These are phyloP conservation scores for Inga leiocalycina DNA, from an alignment of 306 rosid genomes.

Conservation along the genomic window DNA sequence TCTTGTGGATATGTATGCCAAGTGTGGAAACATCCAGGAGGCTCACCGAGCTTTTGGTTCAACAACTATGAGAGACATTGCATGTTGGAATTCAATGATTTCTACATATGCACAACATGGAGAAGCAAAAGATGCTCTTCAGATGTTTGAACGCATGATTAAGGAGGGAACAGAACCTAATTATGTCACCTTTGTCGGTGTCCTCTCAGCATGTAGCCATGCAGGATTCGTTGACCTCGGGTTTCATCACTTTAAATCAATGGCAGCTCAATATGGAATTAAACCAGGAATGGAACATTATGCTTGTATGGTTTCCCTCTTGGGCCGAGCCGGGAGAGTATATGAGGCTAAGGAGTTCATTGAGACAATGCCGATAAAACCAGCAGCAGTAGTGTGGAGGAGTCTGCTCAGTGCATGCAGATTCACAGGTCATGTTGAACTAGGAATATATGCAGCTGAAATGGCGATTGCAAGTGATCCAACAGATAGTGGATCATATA, in stretches of 20 bases:
- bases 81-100: constrained; percentile 93
- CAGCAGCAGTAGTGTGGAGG: constrained; percentile 85
- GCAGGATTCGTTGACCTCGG: constrained; percentile 81
- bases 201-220: constrained; percentile 86
- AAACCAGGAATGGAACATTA: constrained; percentile 83
- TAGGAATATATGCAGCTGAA: constrained; percentile 80
- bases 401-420: constrained; percentile 86
- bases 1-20: constrained; percentile 86
- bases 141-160: constrained; percentile 60
- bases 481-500: constrained; percentile 77
- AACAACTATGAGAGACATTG: constrained; percentile 56
- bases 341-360: constrained; percentile 72
- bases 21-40: constrained; percentile 78
- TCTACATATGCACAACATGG: constrained; percentile 92
- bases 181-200: constrained; percentile 77
- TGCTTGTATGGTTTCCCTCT: constrained; percentile 82
- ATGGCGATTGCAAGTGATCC: constrained; percentile 81
- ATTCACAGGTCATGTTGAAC: constrained; percentile 69
- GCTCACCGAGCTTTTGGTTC: constrained; percentile 58
- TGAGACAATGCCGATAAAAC: constrained; percentile 71
- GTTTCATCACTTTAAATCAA: constrained; percentile 63
- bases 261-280: constrained; percentile 53
- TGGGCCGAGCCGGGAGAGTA: constrained; percentile 74
- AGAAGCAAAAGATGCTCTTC: constrained; percentile 65
- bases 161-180: constrained; percentile 60